A percentile compares a stretch with the other conserved stretches of the same genome.
Evolutionary conservation across 768 basidiomycete genomes (phyloP).

Genomic region (Sarcodon sp.): DNA sequence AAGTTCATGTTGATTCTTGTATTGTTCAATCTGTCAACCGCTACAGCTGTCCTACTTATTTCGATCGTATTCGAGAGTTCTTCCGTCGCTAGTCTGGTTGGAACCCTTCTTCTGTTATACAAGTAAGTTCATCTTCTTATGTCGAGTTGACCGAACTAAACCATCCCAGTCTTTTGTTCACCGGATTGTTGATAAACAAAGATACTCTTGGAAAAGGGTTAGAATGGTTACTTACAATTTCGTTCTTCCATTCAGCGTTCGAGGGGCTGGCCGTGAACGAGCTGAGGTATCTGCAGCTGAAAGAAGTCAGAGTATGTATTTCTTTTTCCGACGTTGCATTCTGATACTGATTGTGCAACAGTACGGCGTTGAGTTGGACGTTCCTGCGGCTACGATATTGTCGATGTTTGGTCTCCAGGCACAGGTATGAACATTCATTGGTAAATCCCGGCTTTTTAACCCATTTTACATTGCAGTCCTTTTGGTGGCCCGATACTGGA

Average conservation of each 20-base stretch:
- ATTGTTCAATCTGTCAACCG: slow-evolving; percentile 93
- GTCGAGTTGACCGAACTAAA: background rate
- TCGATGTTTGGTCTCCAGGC: slow-evolving; percentile 89
- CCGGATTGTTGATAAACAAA: slow-evolving; percentile 90
- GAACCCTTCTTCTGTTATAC: slow-evolving; percentile 94
- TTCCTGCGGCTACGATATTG: slow-evolving; percentile 91
- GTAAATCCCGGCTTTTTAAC: background rate
- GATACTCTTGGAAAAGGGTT: slow-evolving; percentile 63
- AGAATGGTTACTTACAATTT: slow-evolving; percentile 81
- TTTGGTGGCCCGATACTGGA: slow-evolving; percentile 97
- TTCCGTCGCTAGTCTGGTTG: slow-evolving; percentile 86
- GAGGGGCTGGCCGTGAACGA: slow-evolving; percentile 98
- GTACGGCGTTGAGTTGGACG: slow-evolving; percentile 95
- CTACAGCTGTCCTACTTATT: slow-evolving; percentile 81
- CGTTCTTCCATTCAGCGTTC: slow-evolving; percentile 98
- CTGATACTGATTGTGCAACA: slow-evolving; percentile 18
- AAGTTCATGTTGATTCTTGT: slow-evolving; percentile 96
- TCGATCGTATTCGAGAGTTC: slow-evolving; percentile 82
- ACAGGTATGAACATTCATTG: slow-evolving; percentile 35
- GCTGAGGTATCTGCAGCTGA: slow-evolving; percentile 83
- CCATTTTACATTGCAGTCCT: slow-evolving; percentile 39
- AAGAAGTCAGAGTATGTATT: slow-evolving; percentile 67
- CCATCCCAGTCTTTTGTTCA: slow-evolving; percentile 70
- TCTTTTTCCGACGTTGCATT: background rate
- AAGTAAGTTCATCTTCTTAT: slow-evolving; percentile 51